Evolutionary conservation across 1,284 basidiomycete genomes (phyloP).

Genomic region (Agaricales sp.): DNA sequence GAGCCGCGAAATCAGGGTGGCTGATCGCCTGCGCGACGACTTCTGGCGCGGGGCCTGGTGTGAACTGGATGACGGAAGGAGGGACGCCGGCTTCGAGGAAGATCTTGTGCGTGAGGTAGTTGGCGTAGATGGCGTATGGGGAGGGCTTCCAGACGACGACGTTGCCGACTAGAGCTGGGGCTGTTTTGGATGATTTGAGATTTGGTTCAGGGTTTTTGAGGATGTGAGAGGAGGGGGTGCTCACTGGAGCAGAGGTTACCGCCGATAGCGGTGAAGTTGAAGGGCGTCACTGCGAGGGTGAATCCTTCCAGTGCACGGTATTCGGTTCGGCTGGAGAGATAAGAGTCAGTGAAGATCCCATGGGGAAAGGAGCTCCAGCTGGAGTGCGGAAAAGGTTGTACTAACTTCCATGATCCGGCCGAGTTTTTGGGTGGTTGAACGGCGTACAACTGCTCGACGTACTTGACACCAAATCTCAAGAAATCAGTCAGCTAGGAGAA

Average conservation of each 20-base stretch:
- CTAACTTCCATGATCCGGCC: conserved; percentile 89
- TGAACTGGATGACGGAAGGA: conserved; percentile 93
- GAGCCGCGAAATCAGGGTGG: conserved; percentile 75
- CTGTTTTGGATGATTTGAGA: conserved; percentile 24
- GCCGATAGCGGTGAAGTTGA: conserved; percentile 98
- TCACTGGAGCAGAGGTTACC: conserved; percentile 78
- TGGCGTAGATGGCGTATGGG: conserved; percentile 90
- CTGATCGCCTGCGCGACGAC: conserved; percentile 77
- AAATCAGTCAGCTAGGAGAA: conserved; percentile 92
- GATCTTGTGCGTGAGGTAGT: conserved; percentile 90
- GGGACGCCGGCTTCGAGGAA: conserved; percentile 92
- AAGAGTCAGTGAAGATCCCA: conserved; percentile 3
- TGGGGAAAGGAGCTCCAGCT: background rate
- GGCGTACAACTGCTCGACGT: conserved; percentile 88
- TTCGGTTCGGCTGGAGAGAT: conserved; percentile 68
- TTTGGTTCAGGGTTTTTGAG: background rate
- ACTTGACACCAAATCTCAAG: conserved; percentile 94
- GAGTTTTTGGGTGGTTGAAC: conserved; percentile 88
- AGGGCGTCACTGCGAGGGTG: conserved; percentile 93
- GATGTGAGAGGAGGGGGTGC: conserved; percentile 15
- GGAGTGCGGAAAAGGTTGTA: conserved; percentile 13
- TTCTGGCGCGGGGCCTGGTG: conserved; percentile 78
- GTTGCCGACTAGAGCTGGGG: conserved; percentile 91
- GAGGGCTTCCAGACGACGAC: conserved; percentile 97
- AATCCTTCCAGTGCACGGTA: conserved; percentile 97